Percentiles rank a stretch among this genome's conserved stretches.
Evolutionary conservation across 148 eudicot species (phyloP).

Genomic region (Rheum nobile): DNA sequence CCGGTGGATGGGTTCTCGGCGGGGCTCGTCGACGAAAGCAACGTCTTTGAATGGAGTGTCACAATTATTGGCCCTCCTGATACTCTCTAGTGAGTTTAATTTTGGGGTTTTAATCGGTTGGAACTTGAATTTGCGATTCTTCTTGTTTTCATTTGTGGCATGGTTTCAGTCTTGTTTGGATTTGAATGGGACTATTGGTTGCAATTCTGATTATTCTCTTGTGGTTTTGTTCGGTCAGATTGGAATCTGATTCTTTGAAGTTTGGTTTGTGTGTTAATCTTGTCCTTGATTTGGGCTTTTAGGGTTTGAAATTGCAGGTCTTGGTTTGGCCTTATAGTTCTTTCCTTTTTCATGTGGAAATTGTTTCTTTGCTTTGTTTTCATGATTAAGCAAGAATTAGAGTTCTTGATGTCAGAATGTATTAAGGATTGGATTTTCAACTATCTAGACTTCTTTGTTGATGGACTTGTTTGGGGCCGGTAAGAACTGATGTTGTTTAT

Average conservation of each 20-base stretch:
- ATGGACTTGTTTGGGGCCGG: not conserved
- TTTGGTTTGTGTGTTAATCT: not conserved
- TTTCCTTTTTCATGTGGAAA: not conserved
- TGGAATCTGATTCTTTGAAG: not conserved
- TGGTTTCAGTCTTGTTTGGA: not conserved
- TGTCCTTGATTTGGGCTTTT: not conserved
- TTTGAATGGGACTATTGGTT: not conserved
- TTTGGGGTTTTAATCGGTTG: conserved; percentile 33
- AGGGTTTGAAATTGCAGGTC: not conserved
- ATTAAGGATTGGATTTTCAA: not conserved
- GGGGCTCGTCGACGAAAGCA: conserved; percentile 65
- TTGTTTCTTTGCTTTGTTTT: not conserved
- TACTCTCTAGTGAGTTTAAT: conserved; percentile 55
- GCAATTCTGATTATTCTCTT: not conserved
- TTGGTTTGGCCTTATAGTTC: not conserved
- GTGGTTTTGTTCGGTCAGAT: not conserved
- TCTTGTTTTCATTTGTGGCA: not conserved
- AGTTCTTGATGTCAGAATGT: not conserved
- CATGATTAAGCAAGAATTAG: not conserved
- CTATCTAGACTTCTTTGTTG: not conserved
- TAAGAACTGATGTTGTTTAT: not conserved
- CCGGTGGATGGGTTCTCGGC: conserved; percentile 97
- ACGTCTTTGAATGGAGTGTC: conserved; percentile 79
- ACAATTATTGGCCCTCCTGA: conserved; percentile 85
- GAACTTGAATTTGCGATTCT: conserved; percentile 19